Base-by-base conservation (phyloP, 2,329 filamentous ascomycete species). In the Akanthomyces dipterigenus region DNA sequence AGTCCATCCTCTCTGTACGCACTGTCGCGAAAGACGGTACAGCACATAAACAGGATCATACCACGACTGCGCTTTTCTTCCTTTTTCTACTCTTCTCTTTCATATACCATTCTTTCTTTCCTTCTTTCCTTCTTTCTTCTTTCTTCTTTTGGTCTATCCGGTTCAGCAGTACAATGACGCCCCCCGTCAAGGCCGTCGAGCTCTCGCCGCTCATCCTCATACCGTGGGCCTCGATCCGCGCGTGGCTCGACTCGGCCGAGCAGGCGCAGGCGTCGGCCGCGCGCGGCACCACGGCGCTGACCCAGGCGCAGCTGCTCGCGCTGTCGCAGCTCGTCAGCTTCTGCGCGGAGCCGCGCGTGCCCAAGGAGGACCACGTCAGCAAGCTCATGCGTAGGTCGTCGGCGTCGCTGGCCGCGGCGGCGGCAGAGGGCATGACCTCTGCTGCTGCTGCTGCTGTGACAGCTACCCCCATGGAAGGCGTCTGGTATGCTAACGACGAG, bases 161-260 rank as follows among this genome's bases (percentile, higher is more conserved):
- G n/a, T n/a, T n/a, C n/a, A n/a, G n/a, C 20, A 12, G 18, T 5
- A n/a, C 14, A 5, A 58, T 58, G 55, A 18, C 45, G 9, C 43
- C 48, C 16, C 22, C 9, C 16, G 26, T 1, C n/a, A n/a, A 42
- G 24, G 9, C 57, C 20, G 18, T 16, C 28, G 28, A 31, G 49
- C 58, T 60, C n/a, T 60, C 58, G 40, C 49, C 49, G 49, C 58
- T 60, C 28, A 14, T 60, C 49, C 40, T 63, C 43, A 65, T 73
- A 18, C 65, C 72, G 18, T 78, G 73, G 70, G 63, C 64, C n/a
- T 68, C 67, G 20, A 65, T 80, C 57, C 73, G 73, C 55, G 67
- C 65, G 18, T 80, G 75, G 75, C 71, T 79, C 59, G 71, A 73
- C 26, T 50, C 70, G 22, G 76, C 81, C 55, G 76, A 78, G 60